Conservation (phyloP, 202 grass and related monocot genomes). For the Saccharum hybrid region DNA sequence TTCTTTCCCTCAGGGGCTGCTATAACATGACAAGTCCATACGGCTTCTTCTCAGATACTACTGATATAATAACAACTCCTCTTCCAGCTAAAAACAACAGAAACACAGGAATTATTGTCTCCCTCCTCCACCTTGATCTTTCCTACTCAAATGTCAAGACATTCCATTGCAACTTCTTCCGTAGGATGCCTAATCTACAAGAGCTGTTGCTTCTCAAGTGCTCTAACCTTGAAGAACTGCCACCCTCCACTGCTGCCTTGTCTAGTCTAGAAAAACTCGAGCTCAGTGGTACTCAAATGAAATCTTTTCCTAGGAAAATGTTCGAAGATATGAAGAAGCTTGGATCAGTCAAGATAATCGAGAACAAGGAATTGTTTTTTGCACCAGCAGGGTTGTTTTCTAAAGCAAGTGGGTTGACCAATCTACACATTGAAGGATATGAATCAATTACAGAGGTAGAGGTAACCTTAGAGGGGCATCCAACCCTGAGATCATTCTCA, state of each 20-base stretch:
- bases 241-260: background rate
- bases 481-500: background rate
- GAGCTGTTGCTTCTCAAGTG: background rate
- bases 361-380: background rate
- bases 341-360: slow-evolving; percentile 2
- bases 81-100: no score
- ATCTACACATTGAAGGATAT: slow-evolving; percentile 9
- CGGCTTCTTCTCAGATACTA: no score
- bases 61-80: no score
- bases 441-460: background rate
- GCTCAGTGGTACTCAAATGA: slow-evolving; percentile 13
- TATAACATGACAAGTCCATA: background rate
- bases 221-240: slow-evolving; percentile 24
- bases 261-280: background rate
- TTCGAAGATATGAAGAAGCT: slow-evolving; percentile 4
- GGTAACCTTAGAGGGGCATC: slow-evolving; percentile 17
- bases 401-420: background rate
- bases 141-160: background rate
- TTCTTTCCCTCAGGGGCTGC: slow-evolving; percentile 40
- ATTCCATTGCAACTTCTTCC: background rate
- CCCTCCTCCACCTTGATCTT: background rate
- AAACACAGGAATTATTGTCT: background rate
- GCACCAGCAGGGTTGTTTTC: background rate
- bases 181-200: slow-evolving; percentile 22
- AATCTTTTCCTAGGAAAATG: background rate